Percentiles rank a stretch among this genome's conserved stretches.
Evolutionary conservation across 805 yeast species (phyloP).

Genomic region (Hanseniaspora osmophila): DNA sequence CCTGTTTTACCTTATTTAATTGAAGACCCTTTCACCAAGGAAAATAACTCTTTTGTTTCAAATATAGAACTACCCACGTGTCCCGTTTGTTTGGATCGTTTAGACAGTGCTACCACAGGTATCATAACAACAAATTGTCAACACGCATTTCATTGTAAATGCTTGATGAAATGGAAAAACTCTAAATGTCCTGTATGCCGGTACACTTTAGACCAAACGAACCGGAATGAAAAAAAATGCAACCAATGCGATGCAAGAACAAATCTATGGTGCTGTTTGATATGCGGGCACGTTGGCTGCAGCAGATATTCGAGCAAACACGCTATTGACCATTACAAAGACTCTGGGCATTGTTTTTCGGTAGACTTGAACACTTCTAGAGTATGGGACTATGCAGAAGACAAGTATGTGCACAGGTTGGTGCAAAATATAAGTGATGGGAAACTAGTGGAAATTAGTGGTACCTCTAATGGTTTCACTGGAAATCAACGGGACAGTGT

Average conservation of each 20-base stretch:
- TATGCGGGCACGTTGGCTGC: constrained; percentile 89
- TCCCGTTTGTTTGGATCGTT: constrained; percentile 81
- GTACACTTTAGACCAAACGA: constrained; percentile 26
- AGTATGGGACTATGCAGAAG: constrained; percentile 92
- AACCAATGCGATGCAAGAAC: constrained; percentile 40
- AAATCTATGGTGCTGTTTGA: constrained; percentile 76
- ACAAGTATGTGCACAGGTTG: constrained; percentile 74
- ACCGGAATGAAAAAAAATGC: constrained; percentile 27
- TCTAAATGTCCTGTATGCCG: constrained; percentile 87
- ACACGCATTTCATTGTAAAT: constrained; percentile 83
- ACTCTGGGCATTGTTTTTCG: constrained; percentile 75
- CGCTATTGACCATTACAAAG: constrained; percentile 67
- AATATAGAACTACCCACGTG: constrained; percentile 69
- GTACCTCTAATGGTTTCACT: constrained; percentile 10
- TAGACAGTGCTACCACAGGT: constrained; percentile 73
- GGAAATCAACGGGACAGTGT: neutral
- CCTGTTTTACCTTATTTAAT: neutral
- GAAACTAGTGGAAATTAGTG: constrained; percentile 65
- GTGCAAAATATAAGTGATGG: constrained; percentile 82
- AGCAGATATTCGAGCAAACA: constrained; percentile 78
- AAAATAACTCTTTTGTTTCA: neutral
- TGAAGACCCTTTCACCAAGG: neutral
- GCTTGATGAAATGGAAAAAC: constrained; percentile 78
- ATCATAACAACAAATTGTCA: constrained; percentile 80
- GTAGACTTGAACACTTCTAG: constrained; percentile 77